These are phyloP conservation scores for Trichoderma polysporum DNA, from an alignment of 2,329 filamentous ascomycete species.

Conservation along the genomic window DNA sequence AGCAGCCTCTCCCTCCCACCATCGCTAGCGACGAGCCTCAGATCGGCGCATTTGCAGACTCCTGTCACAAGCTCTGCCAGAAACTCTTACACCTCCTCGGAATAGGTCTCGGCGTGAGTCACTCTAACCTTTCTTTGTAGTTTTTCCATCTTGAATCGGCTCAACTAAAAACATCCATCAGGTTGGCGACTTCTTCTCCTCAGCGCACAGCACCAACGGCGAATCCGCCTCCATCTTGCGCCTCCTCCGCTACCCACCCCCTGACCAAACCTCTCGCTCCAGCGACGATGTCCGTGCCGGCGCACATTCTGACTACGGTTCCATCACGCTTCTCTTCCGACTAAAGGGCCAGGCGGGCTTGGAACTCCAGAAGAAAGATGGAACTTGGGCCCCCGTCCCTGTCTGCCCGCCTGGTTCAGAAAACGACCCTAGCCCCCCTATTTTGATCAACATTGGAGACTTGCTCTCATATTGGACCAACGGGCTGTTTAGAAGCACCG, in stretches of 20 bases:
- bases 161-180: constrained; percentile 25
- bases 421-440: constrained; percentile 62
- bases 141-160: background rate
- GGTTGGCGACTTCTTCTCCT: constrained; percentile 55
- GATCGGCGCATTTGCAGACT: constrained; percentile 64
- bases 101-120: constrained; percentile 65
- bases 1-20: constrained; percentile 72
- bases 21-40: constrained; percentile 60
- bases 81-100: constrained; percentile 76
- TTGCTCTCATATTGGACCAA: constrained; percentile 84
- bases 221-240: constrained; percentile 62
- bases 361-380: constrained; percentile 67
- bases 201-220: constrained; percentile 48
- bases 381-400: constrained; percentile 62
- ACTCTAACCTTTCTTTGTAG: background rate
- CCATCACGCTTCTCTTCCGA: constrained; percentile 77
- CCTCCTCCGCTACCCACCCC: constrained; percentile 70
- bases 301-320: constrained; percentile 86
- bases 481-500: constrained; percentile 79
- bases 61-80: constrained; percentile 71
- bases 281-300: constrained; percentile 74
- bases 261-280: constrained; percentile 43
- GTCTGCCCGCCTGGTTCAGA: constrained; percentile 64
- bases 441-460: constrained; percentile 75
- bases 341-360: constrained; percentile 80